A percentile compares a stretch with the other conserved stretches of the same genome.
Conservation (phyloP, 768 basidiomycete genomes). For the Rubroboletus satanas region DNA sequence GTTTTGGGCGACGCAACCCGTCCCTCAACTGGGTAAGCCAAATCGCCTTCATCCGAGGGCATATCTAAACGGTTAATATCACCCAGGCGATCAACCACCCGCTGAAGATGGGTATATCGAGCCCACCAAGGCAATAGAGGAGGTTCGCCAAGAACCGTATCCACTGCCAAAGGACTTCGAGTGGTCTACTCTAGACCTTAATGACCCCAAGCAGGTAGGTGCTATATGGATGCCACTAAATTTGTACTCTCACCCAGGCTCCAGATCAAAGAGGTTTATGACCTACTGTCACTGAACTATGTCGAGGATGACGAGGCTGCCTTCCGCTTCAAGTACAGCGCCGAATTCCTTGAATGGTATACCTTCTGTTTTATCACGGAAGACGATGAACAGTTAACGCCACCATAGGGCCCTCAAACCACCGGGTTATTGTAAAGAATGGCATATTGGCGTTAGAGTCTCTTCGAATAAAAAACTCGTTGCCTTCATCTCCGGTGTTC, state of each 20-base stretch:
- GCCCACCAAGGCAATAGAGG: constrained; percentile 63
- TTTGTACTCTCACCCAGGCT: neutral
- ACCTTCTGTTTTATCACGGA: constrained; percentile 8
- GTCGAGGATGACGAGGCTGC: constrained; percentile 94
- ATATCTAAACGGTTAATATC: neutral
- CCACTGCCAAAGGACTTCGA: constrained; percentile 89
- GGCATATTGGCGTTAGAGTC: constrained; percentile 95
- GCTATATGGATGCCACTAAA: neutral
- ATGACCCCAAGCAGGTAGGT: constrained; percentile 65
- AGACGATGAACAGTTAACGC: neutral
- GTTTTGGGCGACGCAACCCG: constrained; percentile 99
- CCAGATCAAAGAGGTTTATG: constrained; percentile 88
- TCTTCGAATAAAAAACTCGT: constrained; percentile 89
- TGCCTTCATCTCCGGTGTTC: constrained; percentile 94
- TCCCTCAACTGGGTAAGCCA: constrained; percentile 72
- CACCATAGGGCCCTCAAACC: constrained; percentile 81
- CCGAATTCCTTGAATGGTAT: constrained; percentile 91
- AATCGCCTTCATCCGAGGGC: neutral
- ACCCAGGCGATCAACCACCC: constrained; percentile 57
- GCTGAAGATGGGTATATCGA: constrained; percentile 87
- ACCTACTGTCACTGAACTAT: constrained; percentile 88
- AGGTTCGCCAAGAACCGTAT: constrained; percentile 87
- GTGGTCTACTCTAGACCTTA: constrained; percentile 82
- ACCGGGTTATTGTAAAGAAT: constrained; percentile 88
- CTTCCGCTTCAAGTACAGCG: constrained; percentile 95